Conservation (phyloP, 345 rosid genomes). For the Citrus mangshanensis region DNA sequence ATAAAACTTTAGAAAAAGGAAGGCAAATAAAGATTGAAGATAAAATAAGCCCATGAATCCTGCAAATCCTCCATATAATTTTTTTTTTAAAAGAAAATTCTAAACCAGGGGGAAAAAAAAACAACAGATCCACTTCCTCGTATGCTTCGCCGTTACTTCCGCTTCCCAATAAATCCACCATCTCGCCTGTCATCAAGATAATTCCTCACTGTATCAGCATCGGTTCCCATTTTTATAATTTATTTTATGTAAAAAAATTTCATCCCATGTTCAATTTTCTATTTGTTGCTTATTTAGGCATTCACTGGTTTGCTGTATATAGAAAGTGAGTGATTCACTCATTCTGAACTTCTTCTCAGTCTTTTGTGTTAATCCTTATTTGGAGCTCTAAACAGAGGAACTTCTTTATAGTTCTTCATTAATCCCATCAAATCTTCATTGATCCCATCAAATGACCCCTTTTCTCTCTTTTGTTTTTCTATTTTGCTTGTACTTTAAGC, state of each 20-base stretch:
- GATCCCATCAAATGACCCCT: background rate
- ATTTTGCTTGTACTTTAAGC: conserved; percentile 7
- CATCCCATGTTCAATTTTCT: too few species aligned
- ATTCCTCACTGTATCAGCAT: background rate
- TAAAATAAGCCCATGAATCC: background rate
- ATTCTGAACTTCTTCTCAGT: background rate
- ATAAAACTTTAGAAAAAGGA: background rate
- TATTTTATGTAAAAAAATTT: too few species aligned
- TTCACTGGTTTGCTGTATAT: background rate
- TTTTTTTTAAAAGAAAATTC: too few species aligned
- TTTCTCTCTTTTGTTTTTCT: background rate
- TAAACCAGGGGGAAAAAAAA: background rate
- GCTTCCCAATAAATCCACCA: background rate
- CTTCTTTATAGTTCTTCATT: too few species aligned
- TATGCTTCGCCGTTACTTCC: background rate
- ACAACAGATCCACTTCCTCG: background rate
- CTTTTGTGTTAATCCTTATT: background rate
- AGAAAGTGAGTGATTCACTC: background rate
- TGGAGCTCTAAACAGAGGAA: background rate
- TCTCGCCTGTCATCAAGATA: background rate
- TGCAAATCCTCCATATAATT: background rate
- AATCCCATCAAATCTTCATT: background rate
- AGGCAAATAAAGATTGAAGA: background rate
- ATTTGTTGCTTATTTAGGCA: too few species aligned
- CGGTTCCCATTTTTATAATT: background rate